Base-by-base conservation (phyloP, 2,329 filamentous ascomycete genomes). In the Colletotrichum sp. region DNA sequence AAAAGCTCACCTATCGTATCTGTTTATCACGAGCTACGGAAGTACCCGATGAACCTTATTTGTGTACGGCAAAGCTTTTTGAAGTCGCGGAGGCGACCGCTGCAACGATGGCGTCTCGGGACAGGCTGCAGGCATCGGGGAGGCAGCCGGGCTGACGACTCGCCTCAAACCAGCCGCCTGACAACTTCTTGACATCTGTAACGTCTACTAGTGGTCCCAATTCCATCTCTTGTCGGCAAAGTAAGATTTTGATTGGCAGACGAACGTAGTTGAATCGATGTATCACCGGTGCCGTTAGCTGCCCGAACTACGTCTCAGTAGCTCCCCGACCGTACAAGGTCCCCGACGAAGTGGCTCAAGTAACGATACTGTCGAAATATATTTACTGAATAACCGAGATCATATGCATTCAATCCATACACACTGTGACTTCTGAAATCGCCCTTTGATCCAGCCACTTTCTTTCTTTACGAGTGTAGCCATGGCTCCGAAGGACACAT, bases 401-500 rank as follows among this genome's bases (percentile, higher is more conserved):
- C 6, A 21, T 13, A 8, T 24, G 0, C 1, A 52, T 3, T 21
- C 4, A 5, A 52, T 7, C 10, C 44, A 21, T 13, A 13, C 44
- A 52, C 6, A 24, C 12, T 52, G 10, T 8, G 2, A 7, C 5
- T 13, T 13, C n/a, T 7, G 0, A 21, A 21, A 3, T 8, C 3
- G n/a, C 5, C 44, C 1, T 52, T 8, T 52, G 3, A 52, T 13
- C 12, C 10, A 7, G n/a, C 6, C 44, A 13, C 6, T 21, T 8
- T 52, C 2, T 52, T n/a, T 49, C 44, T 21, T 21, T 12, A 4
- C 44, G n/a, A 52, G n/a, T 52, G n/a, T 13, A 52, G n/a, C n/a
- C 6, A 70, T 64, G 66, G n/a, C 59, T n/a, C 12, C 18, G 26
- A 39, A 70, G 30, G 55, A 71, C 34, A 75, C 72, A 13, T 39